These are phyloP conservation scores for Trichoderma arundinaceum DNA, from an alignment of 2,329 filamentous ascomycete species.

Conservation along the genomic window DNA sequence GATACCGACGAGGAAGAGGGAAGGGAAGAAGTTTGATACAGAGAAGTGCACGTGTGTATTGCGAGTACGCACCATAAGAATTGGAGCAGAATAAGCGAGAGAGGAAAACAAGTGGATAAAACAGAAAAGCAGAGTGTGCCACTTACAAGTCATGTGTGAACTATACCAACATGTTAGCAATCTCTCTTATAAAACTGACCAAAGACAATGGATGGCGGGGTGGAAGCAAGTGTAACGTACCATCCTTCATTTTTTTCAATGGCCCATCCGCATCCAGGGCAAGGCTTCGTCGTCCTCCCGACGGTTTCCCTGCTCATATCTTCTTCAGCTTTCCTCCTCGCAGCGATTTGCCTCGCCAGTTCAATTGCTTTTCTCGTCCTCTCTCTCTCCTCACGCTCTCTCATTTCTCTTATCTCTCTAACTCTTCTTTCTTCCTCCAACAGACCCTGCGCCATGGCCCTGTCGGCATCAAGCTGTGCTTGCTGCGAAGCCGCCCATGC, in stretches of 20 bases:
- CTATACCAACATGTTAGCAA: conserved; percentile 40
- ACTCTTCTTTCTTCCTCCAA: conserved; percentile 42
- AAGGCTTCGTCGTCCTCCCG: conserved; percentile 45
- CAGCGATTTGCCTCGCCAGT: conserved; percentile 38
- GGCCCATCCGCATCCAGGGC: conserved; percentile 46
- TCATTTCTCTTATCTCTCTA: conserved; percentile 35
- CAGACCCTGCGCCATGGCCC: conserved; percentile 43
- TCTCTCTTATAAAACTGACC: background rate
- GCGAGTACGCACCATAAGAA: conserved; percentile 26
- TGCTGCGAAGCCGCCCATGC: conserved; percentile 48
- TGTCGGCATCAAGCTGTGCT: conserved; percentile 55
- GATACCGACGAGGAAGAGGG: too few species aligned
- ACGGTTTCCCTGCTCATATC: conserved; percentile 41
- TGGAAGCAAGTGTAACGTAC: conserved; percentile 40
- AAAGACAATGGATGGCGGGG: background rate
- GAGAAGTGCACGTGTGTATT: conserved; percentile 8
- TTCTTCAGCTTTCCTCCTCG: conserved; percentile 46
- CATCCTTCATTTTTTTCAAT: conserved; percentile 52
- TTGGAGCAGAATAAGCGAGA: background rate
- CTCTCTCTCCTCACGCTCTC: conserved; percentile 38
- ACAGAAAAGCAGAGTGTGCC: background rate
- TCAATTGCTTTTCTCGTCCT: conserved; percentile 40
- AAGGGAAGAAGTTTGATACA: background rate
- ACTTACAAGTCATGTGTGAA: conserved; percentile 52
- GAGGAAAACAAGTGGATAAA: conserved; percentile 3